These are phyloP conservation scores for Arctium lappa DNA, from an alignment of 129 eudicot species.

Conservation along the genomic window DNA sequence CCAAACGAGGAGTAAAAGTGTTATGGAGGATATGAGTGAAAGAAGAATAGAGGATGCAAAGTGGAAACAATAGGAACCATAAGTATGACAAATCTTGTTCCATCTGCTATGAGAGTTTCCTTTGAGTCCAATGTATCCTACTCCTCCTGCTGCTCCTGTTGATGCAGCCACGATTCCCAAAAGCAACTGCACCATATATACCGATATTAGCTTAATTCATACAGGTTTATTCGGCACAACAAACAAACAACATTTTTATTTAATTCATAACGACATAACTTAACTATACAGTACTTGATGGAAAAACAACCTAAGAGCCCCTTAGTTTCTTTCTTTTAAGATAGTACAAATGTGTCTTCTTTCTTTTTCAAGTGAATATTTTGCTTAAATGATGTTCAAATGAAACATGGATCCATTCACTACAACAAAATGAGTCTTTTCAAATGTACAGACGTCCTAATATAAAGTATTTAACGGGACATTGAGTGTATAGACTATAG, in stretches of 20 bases:
- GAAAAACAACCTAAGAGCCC: background rate
- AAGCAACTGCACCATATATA: constrained; percentile 48
- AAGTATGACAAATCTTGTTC: constrained; percentile 50
- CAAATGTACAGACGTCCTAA: too few species aligned
- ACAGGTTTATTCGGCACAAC: background rate
- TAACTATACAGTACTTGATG: background rate
- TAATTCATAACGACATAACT: background rate
- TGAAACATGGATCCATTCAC: too few species aligned
- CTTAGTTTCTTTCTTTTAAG: too few species aligned
- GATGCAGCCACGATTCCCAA: constrained; percentile 78
- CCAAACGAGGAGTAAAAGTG: constrained; percentile 58
- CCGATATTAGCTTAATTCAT: background rate
- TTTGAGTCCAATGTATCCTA: constrained; percentile 65
- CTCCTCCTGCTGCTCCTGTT: constrained; percentile 68
- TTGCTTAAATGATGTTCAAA: too few species aligned
- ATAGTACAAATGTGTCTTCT: too few species aligned
- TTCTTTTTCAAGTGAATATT: too few species aligned
- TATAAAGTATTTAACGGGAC: too few species aligned
- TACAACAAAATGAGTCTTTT: too few species aligned
- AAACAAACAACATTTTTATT: background rate
- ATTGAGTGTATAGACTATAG: too few species aligned
- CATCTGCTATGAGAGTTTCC: constrained; percentile 62
- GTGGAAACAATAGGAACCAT: constrained; percentile 48
- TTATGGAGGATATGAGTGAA: constrained; percentile 44
- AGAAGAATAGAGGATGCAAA: constrained; percentile 39